Conservation (phyloP, 768 basidiomycete genomes). For the Termitomyces sp. region DNA sequence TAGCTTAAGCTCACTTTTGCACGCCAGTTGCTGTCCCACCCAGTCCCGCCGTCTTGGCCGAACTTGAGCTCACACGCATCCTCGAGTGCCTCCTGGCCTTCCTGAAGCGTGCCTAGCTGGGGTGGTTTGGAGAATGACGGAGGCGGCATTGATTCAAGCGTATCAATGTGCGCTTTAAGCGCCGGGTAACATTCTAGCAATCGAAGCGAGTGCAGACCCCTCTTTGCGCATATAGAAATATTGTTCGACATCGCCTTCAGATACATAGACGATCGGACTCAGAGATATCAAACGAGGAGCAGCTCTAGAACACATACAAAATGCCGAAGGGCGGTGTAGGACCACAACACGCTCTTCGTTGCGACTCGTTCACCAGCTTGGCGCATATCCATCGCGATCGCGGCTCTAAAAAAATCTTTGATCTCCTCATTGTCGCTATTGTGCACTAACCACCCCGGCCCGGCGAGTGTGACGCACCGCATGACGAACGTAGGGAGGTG, state of each 20-base stretch:
- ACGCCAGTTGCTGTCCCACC: constrained; percentile 58
- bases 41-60: constrained; percentile 31
- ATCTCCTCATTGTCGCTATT: constrained; percentile 68
- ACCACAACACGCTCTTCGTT: constrained; percentile 78
- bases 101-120: constrained; percentile 54
- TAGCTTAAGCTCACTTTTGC: constrained; percentile 61
- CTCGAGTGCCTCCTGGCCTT: constrained; percentile 61
- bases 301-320: constrained; percentile 47
- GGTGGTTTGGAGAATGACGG: constrained; percentile 63
- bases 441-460: constrained; percentile 65
- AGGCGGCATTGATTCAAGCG: constrained; percentile 54
- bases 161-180: constrained; percentile 58
- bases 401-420: constrained; percentile 70
- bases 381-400: constrained; percentile 72
- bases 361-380: constrained; percentile 77
- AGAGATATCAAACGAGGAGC: neutral
- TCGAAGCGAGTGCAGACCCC: constrained; percentile 65
- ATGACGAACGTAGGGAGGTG: constrained; percentile 68
- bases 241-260: constrained; percentile 67
- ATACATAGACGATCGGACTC: neutral
- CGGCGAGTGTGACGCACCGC: constrained; percentile 57
- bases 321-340: constrained; percentile 72
- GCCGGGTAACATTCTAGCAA: constrained; percentile 59
- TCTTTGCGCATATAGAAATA: constrained; percentile 58
- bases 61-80: constrained; percentile 61